Evolutionary conservation across 306 rosid genomes (phyloP).

Genomic region (Clitoria ternatea): DNA sequence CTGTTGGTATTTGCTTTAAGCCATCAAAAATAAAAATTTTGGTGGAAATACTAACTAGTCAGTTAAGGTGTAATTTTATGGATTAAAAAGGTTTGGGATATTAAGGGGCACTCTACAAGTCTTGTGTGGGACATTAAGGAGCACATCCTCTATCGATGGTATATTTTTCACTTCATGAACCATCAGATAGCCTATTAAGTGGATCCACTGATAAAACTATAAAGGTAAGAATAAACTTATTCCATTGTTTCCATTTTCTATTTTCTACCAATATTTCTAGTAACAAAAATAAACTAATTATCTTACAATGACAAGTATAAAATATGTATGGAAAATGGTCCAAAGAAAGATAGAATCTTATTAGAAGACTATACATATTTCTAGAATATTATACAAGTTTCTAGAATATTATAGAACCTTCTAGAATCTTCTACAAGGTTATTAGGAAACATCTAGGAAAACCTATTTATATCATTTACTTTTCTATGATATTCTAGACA

Average conservation of each 20-base stretch:
- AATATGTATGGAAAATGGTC: constrained; percentile 71
- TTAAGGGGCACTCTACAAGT: constrained; percentile 62
- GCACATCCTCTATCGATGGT: constrained; percentile 72
- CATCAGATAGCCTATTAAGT: constrained; percentile 65
- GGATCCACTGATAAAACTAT: constrained; percentile 77
- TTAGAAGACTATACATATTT: no score
- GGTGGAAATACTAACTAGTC: background rate
- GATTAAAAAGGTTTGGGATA: constrained; percentile 63
- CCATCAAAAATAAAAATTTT: background rate
- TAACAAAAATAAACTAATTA: constrained; percentile 5
- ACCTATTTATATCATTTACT: no score
- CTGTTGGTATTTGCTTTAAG: background rate
- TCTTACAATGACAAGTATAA: constrained; percentile 18
- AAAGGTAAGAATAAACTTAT: constrained; percentile 47
- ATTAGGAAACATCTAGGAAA: no score
- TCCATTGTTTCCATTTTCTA: constrained; percentile 20
- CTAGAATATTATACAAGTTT: no score
- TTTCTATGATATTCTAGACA: no score
- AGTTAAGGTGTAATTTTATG: constrained; percentile 3
- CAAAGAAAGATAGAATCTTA: constrained; percentile 63
- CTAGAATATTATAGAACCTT: no score
- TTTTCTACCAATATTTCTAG: constrained; percentile 10
- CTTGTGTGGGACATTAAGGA: constrained; percentile 72
- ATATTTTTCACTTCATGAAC: constrained; percentile 57
- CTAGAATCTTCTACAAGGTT: no score